phyloP scores from a whole-genome alignment of 2,329 filamentous ascomycete genomes.

The Fusarium caatingaense region DNA sequence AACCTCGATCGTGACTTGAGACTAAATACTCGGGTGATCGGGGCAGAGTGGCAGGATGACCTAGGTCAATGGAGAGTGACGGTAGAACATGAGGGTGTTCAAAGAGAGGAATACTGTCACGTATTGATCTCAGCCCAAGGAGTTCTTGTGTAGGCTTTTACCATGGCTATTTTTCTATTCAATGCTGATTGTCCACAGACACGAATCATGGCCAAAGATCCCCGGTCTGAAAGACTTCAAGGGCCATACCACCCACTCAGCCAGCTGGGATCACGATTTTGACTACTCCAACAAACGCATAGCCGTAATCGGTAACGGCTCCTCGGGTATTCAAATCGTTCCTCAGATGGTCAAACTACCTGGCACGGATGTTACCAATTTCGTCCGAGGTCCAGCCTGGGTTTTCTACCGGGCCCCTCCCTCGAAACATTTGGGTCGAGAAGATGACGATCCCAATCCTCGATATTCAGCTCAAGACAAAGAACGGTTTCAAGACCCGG shows the following conservation, averaged over 20 bases:
- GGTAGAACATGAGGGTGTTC: slow-evolving; percentile 23
- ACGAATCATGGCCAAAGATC: slow-evolving; percentile 40
- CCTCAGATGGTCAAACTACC: slow-evolving; percentile 45
- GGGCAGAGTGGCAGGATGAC: slow-evolving; percentile 33
- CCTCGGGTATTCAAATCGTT: slow-evolving; percentile 39
- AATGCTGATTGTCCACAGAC: slow-evolving; percentile 5
- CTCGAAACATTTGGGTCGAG: slow-evolving; percentile 46
- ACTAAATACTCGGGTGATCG: slow-evolving; percentile 49
- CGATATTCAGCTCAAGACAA: slow-evolving; percentile 55
- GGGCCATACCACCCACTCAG: slow-evolving; percentile 37
- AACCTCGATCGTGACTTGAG: slow-evolving; percentile 53
- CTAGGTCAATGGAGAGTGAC: slow-evolving; percentile 40
- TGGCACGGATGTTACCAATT: slow-evolving; percentile 48
- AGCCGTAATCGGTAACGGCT: slow-evolving; percentile 40
- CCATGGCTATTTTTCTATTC: fast-evolving
- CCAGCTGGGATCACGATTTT: slow-evolving; percentile 35
- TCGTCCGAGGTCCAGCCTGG: slow-evolving; percentile 51
- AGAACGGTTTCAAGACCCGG: slow-evolving; percentile 62
- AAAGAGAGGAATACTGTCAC: slow-evolving; percentile 37
- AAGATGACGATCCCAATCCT: slow-evolving; percentile 47
- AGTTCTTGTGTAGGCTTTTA: slow-evolving; percentile 35
- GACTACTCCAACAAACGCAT: slow-evolving; percentile 40
- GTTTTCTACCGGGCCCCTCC: slow-evolving; percentile 51
- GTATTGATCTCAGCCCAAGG: slow-evolving; percentile 40
- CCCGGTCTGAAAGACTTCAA: slow-evolving; percentile 36